Percentiles rank a stretch among this genome's conserved stretches.
Conservation (phyloP, 108 stramenopile species). For the Thalassiosira profunda region DNA sequence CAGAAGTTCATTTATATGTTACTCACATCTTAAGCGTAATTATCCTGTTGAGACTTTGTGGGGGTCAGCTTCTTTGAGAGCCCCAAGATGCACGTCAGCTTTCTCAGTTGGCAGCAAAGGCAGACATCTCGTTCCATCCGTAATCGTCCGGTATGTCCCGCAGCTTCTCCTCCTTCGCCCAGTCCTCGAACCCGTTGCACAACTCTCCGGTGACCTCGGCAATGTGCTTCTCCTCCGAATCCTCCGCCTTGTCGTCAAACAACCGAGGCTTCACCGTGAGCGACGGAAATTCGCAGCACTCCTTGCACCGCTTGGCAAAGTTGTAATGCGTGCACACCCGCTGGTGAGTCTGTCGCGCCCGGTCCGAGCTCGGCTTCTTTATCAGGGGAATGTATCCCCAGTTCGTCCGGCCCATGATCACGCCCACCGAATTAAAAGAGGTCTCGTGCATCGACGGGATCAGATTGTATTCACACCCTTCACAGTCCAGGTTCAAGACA, state of each 20-base stretch:
- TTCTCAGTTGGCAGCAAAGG: no score
- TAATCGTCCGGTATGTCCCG: slow-evolving; percentile 68
- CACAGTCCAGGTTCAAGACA: slow-evolving; percentile 81
- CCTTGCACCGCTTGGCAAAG: slow-evolving; percentile 72
- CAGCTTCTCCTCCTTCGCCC: slow-evolving; percentile 60
- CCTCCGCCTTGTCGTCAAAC: slow-evolving; percentile 15
- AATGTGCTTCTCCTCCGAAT: slow-evolving; percentile 49
- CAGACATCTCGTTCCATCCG: slow-evolving; percentile 75
- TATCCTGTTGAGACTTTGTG: no score
- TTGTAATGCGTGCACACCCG: slow-evolving; percentile 81
- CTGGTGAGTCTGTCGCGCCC: slow-evolving; percentile 66
- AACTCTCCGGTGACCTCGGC: slow-evolving; percentile 63
- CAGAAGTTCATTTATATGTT: no score
- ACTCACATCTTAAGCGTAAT: no score
- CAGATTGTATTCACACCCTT: slow-evolving; percentile 84
- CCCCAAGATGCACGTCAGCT: no score
- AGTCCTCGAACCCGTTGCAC: slow-evolving; percentile 68
- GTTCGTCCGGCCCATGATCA: slow-evolving; percentile 72
- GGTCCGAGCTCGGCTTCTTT: slow-evolving; percentile 65
- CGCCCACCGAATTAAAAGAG: slow-evolving; percentile 69
- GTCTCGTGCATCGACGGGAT: slow-evolving; percentile 69
- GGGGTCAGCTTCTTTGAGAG: no score
- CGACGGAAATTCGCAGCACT: slow-evolving; percentile 76
- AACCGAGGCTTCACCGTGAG: slow-evolving; percentile 56
- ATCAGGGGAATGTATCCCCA: slow-evolving; percentile 79